These are phyloP conservation scores for Phytophthora aleatoria DNA, from an alignment of 352 stramenopile genomes.

Conservation along the genomic window DNA sequence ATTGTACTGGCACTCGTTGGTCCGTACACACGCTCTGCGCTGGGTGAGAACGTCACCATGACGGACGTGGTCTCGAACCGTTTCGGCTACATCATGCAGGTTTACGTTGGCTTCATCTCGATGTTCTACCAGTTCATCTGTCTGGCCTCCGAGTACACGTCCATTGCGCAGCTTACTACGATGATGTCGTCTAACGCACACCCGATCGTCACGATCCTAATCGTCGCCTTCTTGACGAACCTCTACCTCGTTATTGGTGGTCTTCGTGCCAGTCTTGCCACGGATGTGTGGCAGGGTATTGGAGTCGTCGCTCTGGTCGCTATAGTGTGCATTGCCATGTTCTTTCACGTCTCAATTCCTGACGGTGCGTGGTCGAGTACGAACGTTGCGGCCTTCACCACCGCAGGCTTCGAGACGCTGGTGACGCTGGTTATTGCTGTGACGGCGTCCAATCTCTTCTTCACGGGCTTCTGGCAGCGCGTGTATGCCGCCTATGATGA, in stretches of 20 bases:
- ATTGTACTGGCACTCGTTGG: constrained; percentile 56
- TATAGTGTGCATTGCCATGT: constrained; percentile 70
- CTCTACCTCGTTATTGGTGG: constrained; percentile 77
- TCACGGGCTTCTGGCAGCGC: constrained; percentile 83
- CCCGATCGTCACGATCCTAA: constrained; percentile 51
- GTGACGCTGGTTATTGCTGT: constrained; percentile 76
- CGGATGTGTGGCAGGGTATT: constrained; percentile 76
- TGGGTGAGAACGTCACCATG: constrained; percentile 76
- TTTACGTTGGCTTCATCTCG: constrained; percentile 67
- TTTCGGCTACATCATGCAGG: constrained; percentile 70
- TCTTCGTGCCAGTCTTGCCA: constrained; percentile 72
- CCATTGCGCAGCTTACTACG: constrained; percentile 53
- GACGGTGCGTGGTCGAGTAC: constrained; percentile 52
- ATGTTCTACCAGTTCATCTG: constrained; percentile 88
- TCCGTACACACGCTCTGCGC: constrained; percentile 57
- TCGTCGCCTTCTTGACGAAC: constrained; percentile 74
- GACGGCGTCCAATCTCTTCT: constrained; percentile 71
- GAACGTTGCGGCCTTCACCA: constrained; percentile 69
- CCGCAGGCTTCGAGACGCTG: constrained; percentile 66
- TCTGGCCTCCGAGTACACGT: constrained; percentile 71
- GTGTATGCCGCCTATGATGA: constrained; percentile 70
- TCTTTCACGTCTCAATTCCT: constrained; percentile 56
- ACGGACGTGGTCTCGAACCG: constrained; percentile 64
- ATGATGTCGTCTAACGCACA: constrained; percentile 57
- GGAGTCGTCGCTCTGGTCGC: constrained; percentile 61